A percentile compares a stretch with the other conserved stretches of the same genome.
These are phyloP conservation scores for Arthrobotrys conoides DNA, from an alignment of 2,329 filamentous ascomycete species.

Conservation along the genomic window DNA sequence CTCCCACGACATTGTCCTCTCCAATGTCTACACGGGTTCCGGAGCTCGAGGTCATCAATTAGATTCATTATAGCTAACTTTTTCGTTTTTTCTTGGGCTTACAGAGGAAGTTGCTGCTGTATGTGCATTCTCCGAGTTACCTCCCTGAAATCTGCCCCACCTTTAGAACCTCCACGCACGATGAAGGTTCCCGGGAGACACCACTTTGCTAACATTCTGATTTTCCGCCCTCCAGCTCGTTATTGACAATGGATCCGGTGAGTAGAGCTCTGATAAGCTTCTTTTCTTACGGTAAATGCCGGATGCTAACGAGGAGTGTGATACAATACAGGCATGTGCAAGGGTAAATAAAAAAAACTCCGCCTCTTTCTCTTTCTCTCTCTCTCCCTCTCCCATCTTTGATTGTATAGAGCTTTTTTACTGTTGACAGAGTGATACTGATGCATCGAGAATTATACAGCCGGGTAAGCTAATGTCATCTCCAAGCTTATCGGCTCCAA, in stretches of 20 bases:
- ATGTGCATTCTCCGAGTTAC: conserved; percentile 61
- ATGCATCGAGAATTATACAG: conserved; percentile 48
- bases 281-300: conserved; percentile 29
- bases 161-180: conserved; percentile 33
- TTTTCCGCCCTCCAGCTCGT: conserved; percentile 75
- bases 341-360: conserved; percentile 75
- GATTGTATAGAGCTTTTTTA: conserved; percentile 37
- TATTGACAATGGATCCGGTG: conserved; percentile 98
- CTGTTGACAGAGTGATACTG: conserved; percentile 52
- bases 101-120: conserved; percentile 98
- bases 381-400: background rate
- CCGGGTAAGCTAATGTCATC: conserved; percentile 47
- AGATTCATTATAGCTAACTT: conserved; percentile 64
- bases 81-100: conserved; percentile 69
- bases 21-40: conserved; percentile 24
- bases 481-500: conserved; percentile 21
- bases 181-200: conserved; percentile 61
- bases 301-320: conserved; percentile 65
- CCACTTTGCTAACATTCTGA: conserved; percentile 60
- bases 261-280: conserved; percentile 71
- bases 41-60: conserved; percentile 50
- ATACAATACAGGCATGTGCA: conserved; percentile 97
- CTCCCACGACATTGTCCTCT: conserved; percentile 57
- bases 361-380: background rate
- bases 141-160: conserved; percentile 50